Conservation (phyloP, 768 basidiomycete genomes). For the Termitomyces eurrhizus region DNA sequence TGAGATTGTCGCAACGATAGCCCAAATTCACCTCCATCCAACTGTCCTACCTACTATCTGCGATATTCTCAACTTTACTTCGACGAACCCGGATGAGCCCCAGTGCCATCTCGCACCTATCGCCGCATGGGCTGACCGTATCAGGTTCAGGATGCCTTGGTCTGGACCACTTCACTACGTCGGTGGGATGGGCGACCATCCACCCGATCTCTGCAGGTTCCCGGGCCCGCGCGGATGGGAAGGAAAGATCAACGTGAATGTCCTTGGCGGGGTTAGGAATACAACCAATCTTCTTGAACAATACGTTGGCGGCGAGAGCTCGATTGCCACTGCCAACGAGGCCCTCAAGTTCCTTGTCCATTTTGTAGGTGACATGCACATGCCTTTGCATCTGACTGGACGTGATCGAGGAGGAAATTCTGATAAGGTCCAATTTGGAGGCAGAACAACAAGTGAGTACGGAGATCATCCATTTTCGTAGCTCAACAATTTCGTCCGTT, state of each 20-base stretch:
- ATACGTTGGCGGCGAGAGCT: slow-evolving; percentile 28
- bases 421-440: slow-evolving; percentile 70
- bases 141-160: slow-evolving; percentile 64
- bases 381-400: slow-evolving; percentile 89
- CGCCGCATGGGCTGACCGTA: slow-evolving; percentile 84
- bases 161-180: slow-evolving; percentile 75
- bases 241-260: slow-evolving; percentile 50
- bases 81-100: slow-evolving; percentile 27
- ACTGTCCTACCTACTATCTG: slow-evolving; percentile 63
- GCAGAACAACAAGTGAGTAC: slow-evolving; percentile 61
- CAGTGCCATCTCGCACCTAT: slow-evolving; percentile 81
- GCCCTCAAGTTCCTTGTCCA: slow-evolving; percentile 93
- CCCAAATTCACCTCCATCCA: slow-evolving; percentile 86
- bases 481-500: background rate
- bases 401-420: slow-evolving; percentile 87
- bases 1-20: slow-evolving; percentile 91
- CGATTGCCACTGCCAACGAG: slow-evolving; percentile 51
- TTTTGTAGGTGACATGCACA: slow-evolving; percentile 90
- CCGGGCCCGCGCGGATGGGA: slow-evolving; percentile 76
- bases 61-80: slow-evolving; percentile 57
- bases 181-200: slow-evolving; percentile 72
- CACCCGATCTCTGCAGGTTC: slow-evolving; percentile 70
- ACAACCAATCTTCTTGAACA: slow-evolving; percentile 59
- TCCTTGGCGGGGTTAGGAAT: slow-evolving; percentile 77
- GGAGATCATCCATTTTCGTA: slow-evolving; percentile 19